These are phyloP conservation scores for Scheffersomyces parashehatae DNA, from an alignment of 1,139 yeast species.

Conservation along the genomic window DNA sequence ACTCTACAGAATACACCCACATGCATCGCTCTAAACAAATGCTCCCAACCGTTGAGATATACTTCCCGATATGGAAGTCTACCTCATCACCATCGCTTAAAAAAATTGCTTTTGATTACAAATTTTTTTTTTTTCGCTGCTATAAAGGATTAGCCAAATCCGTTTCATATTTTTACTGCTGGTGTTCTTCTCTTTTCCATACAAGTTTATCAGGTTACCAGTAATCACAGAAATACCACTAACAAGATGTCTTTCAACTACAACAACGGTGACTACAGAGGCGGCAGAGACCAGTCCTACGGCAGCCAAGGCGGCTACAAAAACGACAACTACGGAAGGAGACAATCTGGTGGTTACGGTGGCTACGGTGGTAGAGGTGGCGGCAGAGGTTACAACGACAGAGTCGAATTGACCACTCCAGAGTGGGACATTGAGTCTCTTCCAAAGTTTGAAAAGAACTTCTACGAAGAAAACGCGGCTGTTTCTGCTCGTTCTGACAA, in stretches of 20 bases:
- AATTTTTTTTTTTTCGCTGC: neutral
- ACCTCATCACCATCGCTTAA: neutral
- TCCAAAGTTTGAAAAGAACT: constrained; percentile 94
- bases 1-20: too few species aligned
- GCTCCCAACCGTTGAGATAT: neutral
- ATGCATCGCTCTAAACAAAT: neutral
- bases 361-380: constrained; percentile 31
- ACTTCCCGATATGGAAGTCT: neutral
- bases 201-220: too few species aligned
- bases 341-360: constrained; percentile 37
- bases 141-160: too few species aligned
- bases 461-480: constrained; percentile 80
- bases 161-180: neutral
- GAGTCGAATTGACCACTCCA: constrained; percentile 67
- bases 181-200: neutral
- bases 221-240: neutral
- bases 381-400: constrained; percentile 27
- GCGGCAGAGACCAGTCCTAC: constrained; percentile 23
- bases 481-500: constrained; percentile 74
- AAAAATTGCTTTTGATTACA: neutral
- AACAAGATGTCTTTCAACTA: constrained; percentile 2
- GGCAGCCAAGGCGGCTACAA: constrained; percentile 29
- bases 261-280: constrained; percentile 30
- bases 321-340: constrained; percentile 29
- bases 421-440: constrained; percentile 76